Percentiles rank a stretch among this genome's conserved stretches.
These are phyloP conservation scores for Funneliformis caledonium DNA, from an alignment of 371 early-diverging fungal genomes.

Conservation along the genomic window DNA sequence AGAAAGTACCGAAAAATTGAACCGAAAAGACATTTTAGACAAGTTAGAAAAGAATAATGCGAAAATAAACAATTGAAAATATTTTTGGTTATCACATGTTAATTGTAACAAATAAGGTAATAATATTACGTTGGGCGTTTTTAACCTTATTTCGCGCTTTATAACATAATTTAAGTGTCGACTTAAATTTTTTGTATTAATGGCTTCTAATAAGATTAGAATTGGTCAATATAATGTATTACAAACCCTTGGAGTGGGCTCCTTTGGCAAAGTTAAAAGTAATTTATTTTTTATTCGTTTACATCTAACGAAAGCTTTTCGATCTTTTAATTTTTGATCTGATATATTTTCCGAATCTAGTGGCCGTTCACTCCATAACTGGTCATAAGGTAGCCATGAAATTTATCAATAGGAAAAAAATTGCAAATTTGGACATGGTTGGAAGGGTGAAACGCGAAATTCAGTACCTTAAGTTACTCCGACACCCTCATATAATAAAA, in stretches of 20 bases:
- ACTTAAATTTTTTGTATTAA: neutral
- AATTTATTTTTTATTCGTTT: conserved; percentile 44
- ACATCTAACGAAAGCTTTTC: neutral
- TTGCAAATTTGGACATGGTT: conserved; percentile 92
- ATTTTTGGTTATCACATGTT: neutral
- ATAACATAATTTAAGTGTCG: neutral
- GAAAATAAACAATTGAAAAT: neutral
- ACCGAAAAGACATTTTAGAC: conserved; percentile 10
- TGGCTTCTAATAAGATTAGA: conserved; percentile 58
- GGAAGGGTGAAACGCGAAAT: conserved; percentile 96
- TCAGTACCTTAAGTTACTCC: conserved; percentile 90
- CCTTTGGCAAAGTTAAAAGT: conserved; percentile 98
- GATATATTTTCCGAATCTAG: conserved; percentile 45
- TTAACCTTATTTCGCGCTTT: neutral
- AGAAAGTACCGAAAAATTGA: conserved; percentile 26
- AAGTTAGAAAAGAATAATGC: neutral
- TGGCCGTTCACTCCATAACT: conserved; percentile 92
- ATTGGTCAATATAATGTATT: conserved; percentile 93
- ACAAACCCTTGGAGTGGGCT: conserved; percentile 94
- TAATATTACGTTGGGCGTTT: neutral
- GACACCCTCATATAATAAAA: conserved; percentile 98
- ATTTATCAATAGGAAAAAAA: conserved; percentile 88
- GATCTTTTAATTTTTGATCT: neutral
- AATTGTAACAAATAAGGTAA: neutral
- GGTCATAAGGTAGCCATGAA: conserved; percentile 97